These are phyloP conservation scores for Aphanoascus verrucosus DNA, from an alignment of 2,329 filamentous ascomycete species.

Conservation along the genomic window DNA sequence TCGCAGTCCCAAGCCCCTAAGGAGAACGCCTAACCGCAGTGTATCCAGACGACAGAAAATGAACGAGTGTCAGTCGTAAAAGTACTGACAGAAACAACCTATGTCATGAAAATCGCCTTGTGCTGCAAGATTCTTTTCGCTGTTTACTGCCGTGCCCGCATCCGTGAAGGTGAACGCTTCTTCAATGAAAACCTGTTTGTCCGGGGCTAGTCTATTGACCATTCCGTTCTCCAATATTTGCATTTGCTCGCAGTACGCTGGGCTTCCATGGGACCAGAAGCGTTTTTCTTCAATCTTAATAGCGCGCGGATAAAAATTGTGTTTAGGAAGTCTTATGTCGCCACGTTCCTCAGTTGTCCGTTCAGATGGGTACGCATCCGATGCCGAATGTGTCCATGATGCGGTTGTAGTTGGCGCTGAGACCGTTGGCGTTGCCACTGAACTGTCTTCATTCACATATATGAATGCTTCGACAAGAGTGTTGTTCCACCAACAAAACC, in stretches of 20 bases:
- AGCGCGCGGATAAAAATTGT: slow-evolving; percentile 43
- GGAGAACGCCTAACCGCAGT: background rate
- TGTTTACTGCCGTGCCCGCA: background rate
- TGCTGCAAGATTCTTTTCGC: background rate
- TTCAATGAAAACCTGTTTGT: slow-evolving; percentile 24
- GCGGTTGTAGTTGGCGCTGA: slow-evolving; percentile 8
- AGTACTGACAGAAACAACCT: slow-evolving; percentile 16
- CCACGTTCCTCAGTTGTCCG: slow-evolving; percentile 16
- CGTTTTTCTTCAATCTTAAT: slow-evolving; percentile 59
- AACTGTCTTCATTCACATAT: slow-evolving; percentile 40
- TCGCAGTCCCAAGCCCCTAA: background rate
- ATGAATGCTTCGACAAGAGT: slow-evolving; percentile 58
- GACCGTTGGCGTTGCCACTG: background rate
- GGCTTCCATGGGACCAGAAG: slow-evolving; percentile 29
- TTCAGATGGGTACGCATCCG: slow-evolving; percentile 14
- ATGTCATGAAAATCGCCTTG: background rate
- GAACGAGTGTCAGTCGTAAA: slow-evolving; percentile 12
- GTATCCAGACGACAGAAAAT: background rate
- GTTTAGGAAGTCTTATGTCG: background rate
- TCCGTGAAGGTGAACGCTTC: slow-evolving; percentile 23
- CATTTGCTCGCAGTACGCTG: slow-evolving; percentile 57
- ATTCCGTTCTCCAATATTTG: slow-evolving; percentile 45
- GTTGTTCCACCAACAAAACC: slow-evolving; percentile 60
- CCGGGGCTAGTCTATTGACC: background rate
- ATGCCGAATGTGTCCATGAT: slow-evolving; percentile 8